A percentile compares a stretch with the other conserved stretches of the same genome.
Evolutionary conservation across 2,329 filamentous ascomycete genomes (phyloP).

Genomic region (Colletotrichum nymphaeae): DNA sequence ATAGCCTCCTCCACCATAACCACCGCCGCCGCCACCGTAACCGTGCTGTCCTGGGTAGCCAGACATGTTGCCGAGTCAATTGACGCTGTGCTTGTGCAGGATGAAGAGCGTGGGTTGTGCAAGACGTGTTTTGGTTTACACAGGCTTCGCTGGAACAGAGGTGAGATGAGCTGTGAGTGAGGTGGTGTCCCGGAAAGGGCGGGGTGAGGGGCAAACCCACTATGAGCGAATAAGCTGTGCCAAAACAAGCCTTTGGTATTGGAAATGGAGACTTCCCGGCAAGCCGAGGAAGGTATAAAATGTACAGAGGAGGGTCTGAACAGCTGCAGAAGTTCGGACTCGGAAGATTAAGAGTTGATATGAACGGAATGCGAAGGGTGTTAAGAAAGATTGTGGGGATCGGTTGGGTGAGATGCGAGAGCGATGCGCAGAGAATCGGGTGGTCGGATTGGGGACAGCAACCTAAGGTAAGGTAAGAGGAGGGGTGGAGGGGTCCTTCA

Average conservation of each 20-base stretch:
- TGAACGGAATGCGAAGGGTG: slow-evolving; percentile 13
- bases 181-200: slow-evolving; percentile 4
- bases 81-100: neutral
- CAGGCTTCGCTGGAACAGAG: neutral
- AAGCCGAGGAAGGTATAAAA: neutral
- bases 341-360: slow-evolving; percentile 18
- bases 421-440: neutral
- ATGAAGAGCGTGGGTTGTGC: neutral
- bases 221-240: slow-evolving; percentile 10
- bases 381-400: slow-evolving; percentile 10
- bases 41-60: slow-evolving; percentile 53
- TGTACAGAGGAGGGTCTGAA: neutral
- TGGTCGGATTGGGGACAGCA: neutral
- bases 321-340: slow-evolving; percentile 1
- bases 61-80: slow-evolving; percentile 40
- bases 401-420: slow-evolving; percentile 10
- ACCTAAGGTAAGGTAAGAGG: too few species aligned
- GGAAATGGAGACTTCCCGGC: neutral
- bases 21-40: slow-evolving; percentile 43
- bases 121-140: slow-evolving; percentile 7
- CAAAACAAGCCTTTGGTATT: neutral
- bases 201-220: slow-evolving; percentile 24
- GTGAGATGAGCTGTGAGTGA: slow-evolving; percentile 20
- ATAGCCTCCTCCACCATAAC: slow-evolving; percentile 39
- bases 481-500: neutral